Evolutionary conservation across 2,329 filamentous ascomycete species (phyloP).

Genomic region (Orbilia ellipsospora): DNA sequence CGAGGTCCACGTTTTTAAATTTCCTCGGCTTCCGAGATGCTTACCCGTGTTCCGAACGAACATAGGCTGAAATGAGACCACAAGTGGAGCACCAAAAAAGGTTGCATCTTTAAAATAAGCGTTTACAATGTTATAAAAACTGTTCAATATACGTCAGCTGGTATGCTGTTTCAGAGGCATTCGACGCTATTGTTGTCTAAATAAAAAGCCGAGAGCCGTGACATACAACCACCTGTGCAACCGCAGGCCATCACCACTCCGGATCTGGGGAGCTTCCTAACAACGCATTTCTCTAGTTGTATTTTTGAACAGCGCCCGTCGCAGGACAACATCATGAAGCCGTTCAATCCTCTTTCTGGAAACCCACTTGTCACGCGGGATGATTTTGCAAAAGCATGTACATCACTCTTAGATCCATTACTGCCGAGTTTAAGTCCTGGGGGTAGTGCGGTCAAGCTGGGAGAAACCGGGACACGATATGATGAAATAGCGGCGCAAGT

Average conservation of each 20-base stretch:
- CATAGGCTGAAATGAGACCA: too few species aligned
- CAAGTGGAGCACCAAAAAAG: too few species aligned
- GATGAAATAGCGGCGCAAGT: constrained; percentile 81
- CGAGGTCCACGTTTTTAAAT: too few species aligned
- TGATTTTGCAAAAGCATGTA: constrained; percentile 70
- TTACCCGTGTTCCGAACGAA: too few species aligned
- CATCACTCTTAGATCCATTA: constrained; percentile 75
- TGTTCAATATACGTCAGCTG: too few species aligned
- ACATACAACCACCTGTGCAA: too few species aligned
- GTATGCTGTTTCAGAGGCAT: too few species aligned
- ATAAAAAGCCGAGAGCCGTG: too few species aligned
- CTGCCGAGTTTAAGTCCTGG: constrained; percentile 76
- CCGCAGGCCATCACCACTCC: background rate
- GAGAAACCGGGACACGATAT: constrained; percentile 78
- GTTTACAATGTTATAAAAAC: too few species aligned
- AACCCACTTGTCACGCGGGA: constrained; percentile 56
- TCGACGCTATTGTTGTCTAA: too few species aligned
- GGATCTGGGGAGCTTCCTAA: background rate
- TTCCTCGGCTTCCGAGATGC: too few species aligned
- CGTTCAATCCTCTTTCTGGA: constrained; percentile 38
- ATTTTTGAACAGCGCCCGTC: background rate
- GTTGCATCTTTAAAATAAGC: too few species aligned
- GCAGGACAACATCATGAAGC: constrained; percentile 24
- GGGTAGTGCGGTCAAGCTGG: constrained; percentile 74
- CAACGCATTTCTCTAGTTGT: constrained; percentile 4